A percentile compares a stretch with the other conserved stretches of the same genome.
These are phyloP conservation scores for Inonotus hispidus DNA, from an alignment of 1,284 basidiomycete species.

Conservation along the genomic window DNA sequence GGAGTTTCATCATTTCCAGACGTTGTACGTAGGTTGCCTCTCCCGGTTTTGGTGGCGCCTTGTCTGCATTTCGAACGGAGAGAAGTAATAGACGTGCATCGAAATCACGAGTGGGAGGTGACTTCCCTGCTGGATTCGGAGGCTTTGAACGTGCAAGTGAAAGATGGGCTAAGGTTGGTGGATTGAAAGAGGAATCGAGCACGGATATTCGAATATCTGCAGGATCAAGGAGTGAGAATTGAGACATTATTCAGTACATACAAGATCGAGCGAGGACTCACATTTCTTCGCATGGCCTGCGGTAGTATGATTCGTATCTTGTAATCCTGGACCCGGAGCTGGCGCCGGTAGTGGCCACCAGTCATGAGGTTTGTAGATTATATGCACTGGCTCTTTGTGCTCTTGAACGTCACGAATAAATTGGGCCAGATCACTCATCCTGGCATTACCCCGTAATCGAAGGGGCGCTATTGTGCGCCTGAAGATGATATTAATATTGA, in stretches of 20 bases:
- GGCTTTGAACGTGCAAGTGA: constrained; percentile 48
- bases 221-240: too few relatives aligned
- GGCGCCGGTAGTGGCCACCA: constrained; percentile 44
- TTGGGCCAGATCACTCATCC: background rate
- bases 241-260: too few relatives aligned
- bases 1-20: constrained; percentile 75
- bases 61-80: constrained; percentile 89
- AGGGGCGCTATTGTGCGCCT: background rate
- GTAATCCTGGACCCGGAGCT: background rate
- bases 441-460: background rate
- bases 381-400: constrained; percentile 43
- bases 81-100: constrained; percentile 80
- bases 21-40: constrained; percentile 76
- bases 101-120: constrained; percentile 35
- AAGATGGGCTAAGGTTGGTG: constrained; percentile 84
- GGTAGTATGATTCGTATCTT: background rate
- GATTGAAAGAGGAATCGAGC: constrained; percentile 93
- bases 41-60: constrained; percentile 53
- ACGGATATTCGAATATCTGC: constrained; percentile 48
- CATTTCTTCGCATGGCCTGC: background rate
- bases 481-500: background rate
- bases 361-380: constrained; percentile 49
- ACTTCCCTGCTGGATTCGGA: background rate
- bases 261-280: background rate
- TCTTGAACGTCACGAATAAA: constrained; percentile 41